These are phyloP conservation scores for Novymonas esmeraldas DNA, from an alignment of 208 protist genomes.

Conservation along the genomic window DNA sequence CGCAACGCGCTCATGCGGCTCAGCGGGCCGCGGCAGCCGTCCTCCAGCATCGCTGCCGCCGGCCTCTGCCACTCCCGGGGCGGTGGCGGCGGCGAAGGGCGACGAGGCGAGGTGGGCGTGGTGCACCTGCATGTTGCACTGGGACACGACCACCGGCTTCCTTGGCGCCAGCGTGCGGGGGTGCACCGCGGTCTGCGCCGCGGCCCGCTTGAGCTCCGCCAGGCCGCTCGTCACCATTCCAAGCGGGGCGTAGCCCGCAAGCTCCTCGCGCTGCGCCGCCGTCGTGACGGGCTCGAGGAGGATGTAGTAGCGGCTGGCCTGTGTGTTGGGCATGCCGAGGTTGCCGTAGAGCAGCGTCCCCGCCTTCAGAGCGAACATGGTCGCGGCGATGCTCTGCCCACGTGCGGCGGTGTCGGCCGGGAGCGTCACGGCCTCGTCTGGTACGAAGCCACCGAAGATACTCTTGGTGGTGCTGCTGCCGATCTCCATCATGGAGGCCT, in stretches of 20 bases:
- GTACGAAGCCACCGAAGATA: constrained; percentile 79
- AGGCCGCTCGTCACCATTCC: constrained; percentile 63
- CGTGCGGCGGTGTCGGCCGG: constrained; percentile 13
- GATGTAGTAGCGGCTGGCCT: constrained; percentile 83
- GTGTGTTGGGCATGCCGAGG: constrained; percentile 64
- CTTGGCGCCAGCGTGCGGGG: constrained; percentile 65
- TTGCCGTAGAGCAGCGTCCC: constrained; percentile 74
- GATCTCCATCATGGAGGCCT: constrained; percentile 64
- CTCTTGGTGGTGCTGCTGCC: constrained; percentile 82
- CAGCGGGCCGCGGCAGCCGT: neutral
- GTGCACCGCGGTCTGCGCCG: constrained; percentile 41
- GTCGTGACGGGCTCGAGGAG: constrained; percentile 46
- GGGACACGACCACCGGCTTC: constrained; percentile 48
- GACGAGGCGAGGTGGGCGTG: constrained; percentile 18
- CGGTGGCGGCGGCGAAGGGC: neutral
- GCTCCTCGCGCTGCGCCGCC: constrained; percentile 34
- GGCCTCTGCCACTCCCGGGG: neutral
- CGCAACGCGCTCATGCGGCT: constrained; percentile 36
- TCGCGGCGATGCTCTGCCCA: constrained; percentile 28
- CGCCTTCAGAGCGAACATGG: constrained; percentile 49
- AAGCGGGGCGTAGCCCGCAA: constrained; percentile 52
- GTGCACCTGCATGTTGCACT: constrained; percentile 45
- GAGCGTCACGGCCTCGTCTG: constrained; percentile 51
- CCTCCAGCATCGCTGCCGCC: neutral
- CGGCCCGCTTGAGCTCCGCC: constrained; percentile 44